phyloP scores from a whole-genome alignment of 805 yeast species.

The Aciculoconidium aculeatum region DNA sequence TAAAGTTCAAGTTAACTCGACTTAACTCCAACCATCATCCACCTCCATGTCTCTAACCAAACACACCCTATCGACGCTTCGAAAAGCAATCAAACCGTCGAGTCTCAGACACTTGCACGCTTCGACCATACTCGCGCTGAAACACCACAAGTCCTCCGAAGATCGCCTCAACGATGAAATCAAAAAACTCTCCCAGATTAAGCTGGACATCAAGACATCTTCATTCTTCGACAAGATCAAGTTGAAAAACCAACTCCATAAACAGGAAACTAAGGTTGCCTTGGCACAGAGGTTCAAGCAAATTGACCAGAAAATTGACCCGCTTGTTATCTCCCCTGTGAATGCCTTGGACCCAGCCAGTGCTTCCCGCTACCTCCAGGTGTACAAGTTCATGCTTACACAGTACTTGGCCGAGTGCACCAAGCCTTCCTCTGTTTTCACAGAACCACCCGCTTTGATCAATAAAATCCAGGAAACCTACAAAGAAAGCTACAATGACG shows the following conservation, averaged over 20 bases:
- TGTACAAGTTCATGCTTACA: constrained; percentile 17
- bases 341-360: constrained; percentile 12
- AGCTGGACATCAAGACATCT: constrained; percentile 16
- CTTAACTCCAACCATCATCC: too few species aligned
- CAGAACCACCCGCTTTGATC: too few species aligned
- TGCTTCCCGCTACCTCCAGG: constrained; percentile 11
- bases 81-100: too few species aligned
- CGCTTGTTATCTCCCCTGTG: not conserved
- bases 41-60: too few species aligned
- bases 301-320: constrained; percentile 8
- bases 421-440: not conserved
- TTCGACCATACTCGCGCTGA: too few species aligned
- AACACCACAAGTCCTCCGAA: too few species aligned
- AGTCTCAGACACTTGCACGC: too few species aligned
- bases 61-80: too few species aligned
- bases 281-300: constrained; percentile 13
- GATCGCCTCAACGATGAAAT: constrained; percentile 18
- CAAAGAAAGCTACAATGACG: constrained; percentile 1
- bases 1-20: too few species aligned
- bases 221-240: constrained; percentile 20
- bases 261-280: constrained; percentile 18
- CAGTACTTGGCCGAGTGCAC: constrained; percentile 21
- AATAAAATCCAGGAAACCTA: not conserved
- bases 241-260: constrained; percentile 16
- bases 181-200: constrained; percentile 18